Conservation (phyloP, 257 asterid genomes). For the Nicotiana tomentosiformis region DNA sequence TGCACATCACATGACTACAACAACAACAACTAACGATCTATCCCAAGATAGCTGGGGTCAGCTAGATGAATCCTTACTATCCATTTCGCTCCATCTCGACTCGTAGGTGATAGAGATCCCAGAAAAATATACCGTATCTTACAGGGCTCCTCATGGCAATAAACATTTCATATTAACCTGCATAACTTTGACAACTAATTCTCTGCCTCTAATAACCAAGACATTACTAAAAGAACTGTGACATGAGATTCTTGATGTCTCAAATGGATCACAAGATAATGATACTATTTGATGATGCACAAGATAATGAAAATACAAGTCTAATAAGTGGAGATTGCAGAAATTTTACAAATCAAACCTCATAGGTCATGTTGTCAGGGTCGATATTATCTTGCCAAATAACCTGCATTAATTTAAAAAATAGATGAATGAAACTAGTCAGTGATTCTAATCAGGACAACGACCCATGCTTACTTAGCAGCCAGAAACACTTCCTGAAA, state of each 20-base stretch:
- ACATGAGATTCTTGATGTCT: background rate
- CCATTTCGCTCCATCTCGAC: background rate
- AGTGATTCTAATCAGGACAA: background rate
- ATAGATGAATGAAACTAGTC: conserved; percentile 6
- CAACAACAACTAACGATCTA: background rate
- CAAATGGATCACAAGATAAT: background rate
- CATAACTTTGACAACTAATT: background rate
- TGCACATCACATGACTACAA: background rate
- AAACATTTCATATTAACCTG: background rate
- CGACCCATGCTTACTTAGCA: background rate
- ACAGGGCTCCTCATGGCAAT: background rate
- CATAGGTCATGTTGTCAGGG: conserved; percentile 79
- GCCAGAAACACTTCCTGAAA: background rate
- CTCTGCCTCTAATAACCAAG: background rate
- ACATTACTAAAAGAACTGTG: background rate
- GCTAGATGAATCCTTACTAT: background rate
- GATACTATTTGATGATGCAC: background rate
- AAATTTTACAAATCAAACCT: conserved; percentile 32
- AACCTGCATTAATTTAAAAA: conserved; percentile 32
- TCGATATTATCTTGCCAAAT: conserved; percentile 66
- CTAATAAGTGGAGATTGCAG: background rate
- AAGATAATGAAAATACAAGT: background rate
- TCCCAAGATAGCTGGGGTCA: background rate
- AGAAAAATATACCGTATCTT: background rate
- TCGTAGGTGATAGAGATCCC: background rate